Evolutionary conservation across 257 asterid species (phyloP), one percentile per base, ranked within the genome.

Genomic region (Petrea volubilis): DNA sequence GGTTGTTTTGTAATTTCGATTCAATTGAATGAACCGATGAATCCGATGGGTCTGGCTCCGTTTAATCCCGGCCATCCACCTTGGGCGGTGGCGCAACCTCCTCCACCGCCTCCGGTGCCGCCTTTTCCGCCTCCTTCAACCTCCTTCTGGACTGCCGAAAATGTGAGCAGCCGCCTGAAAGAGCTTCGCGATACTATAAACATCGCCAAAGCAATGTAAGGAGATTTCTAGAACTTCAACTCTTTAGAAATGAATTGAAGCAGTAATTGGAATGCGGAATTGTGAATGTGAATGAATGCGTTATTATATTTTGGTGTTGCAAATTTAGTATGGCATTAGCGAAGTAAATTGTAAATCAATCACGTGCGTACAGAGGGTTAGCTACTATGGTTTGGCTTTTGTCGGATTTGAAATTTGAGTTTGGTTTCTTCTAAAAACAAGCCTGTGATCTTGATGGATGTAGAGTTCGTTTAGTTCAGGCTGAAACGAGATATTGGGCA

Each of bases 51-150:
- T 24, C 77, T 69, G 55, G 64, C 73, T 18, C 90, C 82, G 4
- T 86, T 68, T 60, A 50, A 70, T 76, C 25, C 78, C 44, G 81
- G 51, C 21, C 68, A n/a, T 31, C 68, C 53, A 53, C 77, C 67
- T 11, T 81, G 86, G 88, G 77, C 74, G 0, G 76, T 76, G 67
- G 57, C 77, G 15, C 59, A 72, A 49, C 61, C 77, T 68, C 51
- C 59, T 25, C 81, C 86, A 67, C 79, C 83, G 18, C 95, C 90
- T 5, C 70, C 68, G 25, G 59, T 74, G 66, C 94, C 89, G 62
- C 82, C 87, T 3, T 53, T 85, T 17, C 91, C 96, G 18, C 93
- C 89, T 29, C 86, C 93, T 7, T 81, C 95, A 3, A 68, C 86
- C 49, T 47, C 87, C 65, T 90, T 83, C 75, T 86, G 87, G 91